Percentiles rank a stretch among this genome's conserved stretches.
These are phyloP conservation scores for Beauveria bassiana DNA, from an alignment of 2,329 filamentous ascomycete species.

Conservation along the genomic window DNA sequence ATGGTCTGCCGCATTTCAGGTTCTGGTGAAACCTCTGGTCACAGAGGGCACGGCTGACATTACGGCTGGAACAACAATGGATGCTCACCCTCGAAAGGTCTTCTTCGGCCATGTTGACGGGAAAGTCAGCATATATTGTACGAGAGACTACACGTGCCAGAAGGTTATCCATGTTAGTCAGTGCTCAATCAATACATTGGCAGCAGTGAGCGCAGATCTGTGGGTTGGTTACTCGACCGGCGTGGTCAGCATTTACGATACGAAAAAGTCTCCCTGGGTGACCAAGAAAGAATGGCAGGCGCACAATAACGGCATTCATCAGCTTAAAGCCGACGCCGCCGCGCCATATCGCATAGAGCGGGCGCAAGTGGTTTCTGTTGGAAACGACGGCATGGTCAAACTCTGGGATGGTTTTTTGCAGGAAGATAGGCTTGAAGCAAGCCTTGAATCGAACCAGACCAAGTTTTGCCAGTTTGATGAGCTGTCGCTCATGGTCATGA, in stretches of 20 bases:
- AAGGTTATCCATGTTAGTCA: constrained; percentile 73
- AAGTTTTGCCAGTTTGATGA: constrained; percentile 83
- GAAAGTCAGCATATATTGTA: constrained; percentile 89
- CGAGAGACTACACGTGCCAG: constrained; percentile 67
- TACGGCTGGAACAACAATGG: constrained; percentile 71
- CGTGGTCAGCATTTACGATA: constrained; percentile 89
- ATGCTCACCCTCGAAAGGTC: constrained; percentile 66
- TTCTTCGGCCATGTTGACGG: constrained; percentile 92
- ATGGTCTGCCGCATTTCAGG: constrained; percentile 64
- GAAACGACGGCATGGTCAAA: constrained; percentile 75
- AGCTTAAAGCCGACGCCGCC: constrained; percentile 68
- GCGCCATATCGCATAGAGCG: constrained; percentile 81
- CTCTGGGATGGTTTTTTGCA: constrained; percentile 90
- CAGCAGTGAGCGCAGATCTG: constrained; percentile 70
- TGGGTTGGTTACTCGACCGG: constrained; percentile 96
- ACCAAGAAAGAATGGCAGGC: constrained; percentile 94
- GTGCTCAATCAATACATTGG: constrained; percentile 92
- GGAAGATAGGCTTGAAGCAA: constrained; percentile 86
- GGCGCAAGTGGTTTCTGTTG: constrained; percentile 77
- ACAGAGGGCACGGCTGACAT: constrained; percentile 76
- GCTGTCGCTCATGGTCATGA: constrained; percentile 72
- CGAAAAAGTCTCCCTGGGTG: constrained; percentile 71
- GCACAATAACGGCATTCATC: constrained; percentile 74
- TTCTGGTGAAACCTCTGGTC: constrained; percentile 61
- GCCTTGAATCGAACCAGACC: constrained; percentile 77